Base-by-base conservation (phyloP, 2,329 filamentous ascomycete species). In the Penicillium vulpinum region DNA sequence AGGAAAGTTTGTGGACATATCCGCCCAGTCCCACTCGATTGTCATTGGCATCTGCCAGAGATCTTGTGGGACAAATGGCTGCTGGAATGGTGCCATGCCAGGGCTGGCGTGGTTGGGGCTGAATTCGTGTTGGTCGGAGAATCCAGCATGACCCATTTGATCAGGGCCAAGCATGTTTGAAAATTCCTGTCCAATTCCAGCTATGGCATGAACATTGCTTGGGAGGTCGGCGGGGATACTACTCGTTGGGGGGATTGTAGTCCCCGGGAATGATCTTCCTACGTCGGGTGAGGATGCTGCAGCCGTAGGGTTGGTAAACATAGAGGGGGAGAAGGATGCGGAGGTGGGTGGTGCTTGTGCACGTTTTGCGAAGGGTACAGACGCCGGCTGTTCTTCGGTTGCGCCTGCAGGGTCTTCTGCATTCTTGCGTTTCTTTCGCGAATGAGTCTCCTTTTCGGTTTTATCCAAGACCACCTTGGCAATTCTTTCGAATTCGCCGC, bases 21-120 rank as follows among this genome's bases (percentile, higher is more conserved):
- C 78, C 4, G 77, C 84, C 87, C 87, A 90, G 63, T 89, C 91
- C 92, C 92, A 97, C 71, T 97, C 93, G 22, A 97, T 82, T 3
- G 91, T 95, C 88, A 96, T 96, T 1, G 93, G 92, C 85, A 97
- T 88, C 73, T 93, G 89, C 86, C 94, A 99, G 26, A 97, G 76
- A 75, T 97, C 94, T 67, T 93, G 91, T 5, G 94, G 93, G 22
- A 97, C 85, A 67, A 96, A 88, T 0, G 92, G 92, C 64, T 95
- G 90, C 67, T 92, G 88, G 69, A 92, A 92, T 18, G 80, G 69
- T 13, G 75, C 73, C 35, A 77, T 69, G 54, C 70, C 68, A 31
- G 71, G 66, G 21, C 64, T 67, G 31, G 68, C 60, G 16, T 70
- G 66, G 21, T 63, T 67, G 31, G 68, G 59, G 16, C 68, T 62